Percentiles rank a stretch among this genome's conserved stretches.
phyloP scores from a whole-genome alignment of 768 basidiomycete genomes.

The Tulasnella sp. region DNA sequence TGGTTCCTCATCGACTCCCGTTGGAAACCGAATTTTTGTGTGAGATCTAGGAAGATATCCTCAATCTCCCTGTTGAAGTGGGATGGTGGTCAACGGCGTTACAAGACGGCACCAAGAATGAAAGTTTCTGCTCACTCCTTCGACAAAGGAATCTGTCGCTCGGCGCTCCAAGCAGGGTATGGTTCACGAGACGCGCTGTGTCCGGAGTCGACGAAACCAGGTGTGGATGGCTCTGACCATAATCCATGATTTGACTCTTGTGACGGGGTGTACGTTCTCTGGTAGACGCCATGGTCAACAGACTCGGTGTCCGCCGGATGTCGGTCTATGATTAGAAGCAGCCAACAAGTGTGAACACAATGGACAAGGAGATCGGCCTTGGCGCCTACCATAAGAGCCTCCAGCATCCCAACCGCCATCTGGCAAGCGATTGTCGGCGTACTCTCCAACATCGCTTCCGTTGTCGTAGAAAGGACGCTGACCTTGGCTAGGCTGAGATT shows the following conservation, averaged over 20 bases:
- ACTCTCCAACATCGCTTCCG: slow-evolving; percentile 58
- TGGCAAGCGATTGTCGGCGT: slow-evolving; percentile 54
- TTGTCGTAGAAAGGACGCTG: slow-evolving; percentile 52
- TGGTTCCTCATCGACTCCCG: slow-evolving; percentile 92
- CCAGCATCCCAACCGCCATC: slow-evolving; percentile 57
- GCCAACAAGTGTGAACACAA: neutral
- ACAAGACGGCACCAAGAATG: too few relatives aligned
- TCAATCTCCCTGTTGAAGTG: slow-evolving; percentile 58
- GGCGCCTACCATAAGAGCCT: slow-evolving; percentile 44
- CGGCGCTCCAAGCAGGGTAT: slow-evolving; percentile 89
- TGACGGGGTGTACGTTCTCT: slow-evolving; percentile 57
- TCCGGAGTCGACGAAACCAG: slow-evolving; percentile 55
- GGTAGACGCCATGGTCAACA: slow-evolving; percentile 55
- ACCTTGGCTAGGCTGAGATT: neutral
- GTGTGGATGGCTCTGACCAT: slow-evolving; percentile 61
- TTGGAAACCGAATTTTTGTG: slow-evolving; percentile 99
- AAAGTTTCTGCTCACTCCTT: slow-evolving; percentile 50
- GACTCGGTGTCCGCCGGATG: slow-evolving; percentile 60
- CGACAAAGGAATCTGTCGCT: slow-evolving; percentile 86
- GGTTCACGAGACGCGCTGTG: slow-evolving; percentile 57
- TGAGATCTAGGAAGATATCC: slow-evolving; percentile 92
- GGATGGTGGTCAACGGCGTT: neutral
- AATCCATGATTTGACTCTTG: slow-evolving; percentile 56
- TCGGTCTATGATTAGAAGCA: slow-evolving; percentile 24
- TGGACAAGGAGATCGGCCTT: neutral